phyloP scores from a whole-genome alignment of 2,329 filamentous ascomycete genomes.

The Stagonosporopsis vannaccii region DNA sequence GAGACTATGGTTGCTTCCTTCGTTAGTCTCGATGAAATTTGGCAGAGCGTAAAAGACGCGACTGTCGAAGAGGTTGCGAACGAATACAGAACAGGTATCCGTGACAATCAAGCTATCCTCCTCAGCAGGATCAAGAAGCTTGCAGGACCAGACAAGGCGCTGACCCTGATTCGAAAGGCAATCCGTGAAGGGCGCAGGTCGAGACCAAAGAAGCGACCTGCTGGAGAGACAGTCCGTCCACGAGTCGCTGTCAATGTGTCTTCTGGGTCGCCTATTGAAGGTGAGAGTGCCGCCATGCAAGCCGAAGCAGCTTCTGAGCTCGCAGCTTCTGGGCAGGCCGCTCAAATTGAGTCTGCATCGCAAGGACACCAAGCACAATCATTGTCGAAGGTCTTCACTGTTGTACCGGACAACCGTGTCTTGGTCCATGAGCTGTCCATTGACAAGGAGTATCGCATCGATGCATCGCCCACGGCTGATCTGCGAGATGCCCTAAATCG shows the following conservation, averaged over 20 bases:
- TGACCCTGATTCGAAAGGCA: constrained; percentile 75
- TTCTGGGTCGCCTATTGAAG: constrained; percentile 35
- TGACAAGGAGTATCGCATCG: constrained; percentile 78
- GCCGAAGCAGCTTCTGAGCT: constrained; percentile 43
- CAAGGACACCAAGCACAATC: constrained; percentile 52
- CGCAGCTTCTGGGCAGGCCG: constrained; percentile 28
- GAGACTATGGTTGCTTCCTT: constrained; percentile 89
- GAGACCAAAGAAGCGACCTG: constrained; percentile 69
- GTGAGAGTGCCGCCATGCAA: constrained; percentile 48
- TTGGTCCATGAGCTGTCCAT: constrained; percentile 82
- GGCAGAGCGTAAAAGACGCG: constrained; percentile 81
- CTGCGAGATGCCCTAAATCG: constrained; percentile 66
- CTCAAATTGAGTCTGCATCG: constrained; percentile 18
- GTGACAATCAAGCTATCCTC: constrained; percentile 80
- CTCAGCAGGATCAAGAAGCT: constrained; percentile 82
- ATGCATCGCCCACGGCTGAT: constrained; percentile 62
- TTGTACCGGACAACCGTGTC: constrained; percentile 75
- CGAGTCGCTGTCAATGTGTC: constrained; percentile 63
- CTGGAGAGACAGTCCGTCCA: constrained; percentile 71
- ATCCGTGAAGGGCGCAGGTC: constrained; percentile 74
- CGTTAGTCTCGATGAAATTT: constrained; percentile 82
- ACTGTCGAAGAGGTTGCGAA: constrained; percentile 75
- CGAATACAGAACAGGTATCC: constrained; percentile 81
- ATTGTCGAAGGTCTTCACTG: constrained; percentile 62
- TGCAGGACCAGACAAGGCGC: constrained; percentile 74